These are phyloP conservation scores for Tephrocybe rancida DNA, from an alignment of 768 basidiomycete genomes.

Conservation along the genomic window DNA sequence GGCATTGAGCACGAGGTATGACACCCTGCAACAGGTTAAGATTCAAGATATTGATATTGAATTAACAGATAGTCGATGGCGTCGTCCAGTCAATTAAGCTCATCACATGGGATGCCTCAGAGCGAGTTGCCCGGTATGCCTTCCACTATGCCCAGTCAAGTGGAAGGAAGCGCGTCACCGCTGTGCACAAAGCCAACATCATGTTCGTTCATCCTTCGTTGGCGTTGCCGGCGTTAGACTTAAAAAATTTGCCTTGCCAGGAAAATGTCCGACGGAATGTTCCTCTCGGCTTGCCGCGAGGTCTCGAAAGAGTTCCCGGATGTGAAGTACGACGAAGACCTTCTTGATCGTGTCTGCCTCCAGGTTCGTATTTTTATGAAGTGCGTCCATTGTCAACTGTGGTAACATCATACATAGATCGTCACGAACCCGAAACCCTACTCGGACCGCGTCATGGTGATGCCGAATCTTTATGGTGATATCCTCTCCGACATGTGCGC, in stretches of 20 bases:
- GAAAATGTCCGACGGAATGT: constrained; percentile 99
- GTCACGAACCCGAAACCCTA: constrained; percentile 93
- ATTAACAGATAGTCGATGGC: constrained; percentile 81
- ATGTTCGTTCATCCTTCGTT: constrained; percentile 60
- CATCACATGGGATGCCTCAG: constrained; percentile 98
- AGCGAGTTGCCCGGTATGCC: constrained; percentile 97
- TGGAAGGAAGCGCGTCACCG: constrained; percentile 91
- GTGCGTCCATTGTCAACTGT: background rate
- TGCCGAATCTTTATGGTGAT: constrained; percentile 97
- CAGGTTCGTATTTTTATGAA: constrained; percentile 58
- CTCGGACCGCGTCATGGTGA: constrained; percentile 98
- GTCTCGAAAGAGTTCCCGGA: constrained; percentile 96
- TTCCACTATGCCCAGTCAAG: constrained; percentile 95
- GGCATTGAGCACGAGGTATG: constrained; percentile 97
- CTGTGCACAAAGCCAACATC: constrained; percentile 99
- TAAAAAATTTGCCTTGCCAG: constrained; percentile 38
- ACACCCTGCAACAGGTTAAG: background rate
- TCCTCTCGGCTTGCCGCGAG: constrained; percentile 94
- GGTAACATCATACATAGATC: constrained; percentile 46
- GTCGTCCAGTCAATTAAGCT: constrained; percentile 99
- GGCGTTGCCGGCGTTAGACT: constrained; percentile 8
- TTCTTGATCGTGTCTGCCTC: constrained; percentile 94
- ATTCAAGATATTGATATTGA: background rate
- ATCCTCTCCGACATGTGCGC: constrained; percentile 99
- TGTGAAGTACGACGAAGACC: constrained; percentile 93